phyloP scores from a whole-genome alignment of 768 basidiomycete species.

The Boletus pseudopeckii region DNA sequence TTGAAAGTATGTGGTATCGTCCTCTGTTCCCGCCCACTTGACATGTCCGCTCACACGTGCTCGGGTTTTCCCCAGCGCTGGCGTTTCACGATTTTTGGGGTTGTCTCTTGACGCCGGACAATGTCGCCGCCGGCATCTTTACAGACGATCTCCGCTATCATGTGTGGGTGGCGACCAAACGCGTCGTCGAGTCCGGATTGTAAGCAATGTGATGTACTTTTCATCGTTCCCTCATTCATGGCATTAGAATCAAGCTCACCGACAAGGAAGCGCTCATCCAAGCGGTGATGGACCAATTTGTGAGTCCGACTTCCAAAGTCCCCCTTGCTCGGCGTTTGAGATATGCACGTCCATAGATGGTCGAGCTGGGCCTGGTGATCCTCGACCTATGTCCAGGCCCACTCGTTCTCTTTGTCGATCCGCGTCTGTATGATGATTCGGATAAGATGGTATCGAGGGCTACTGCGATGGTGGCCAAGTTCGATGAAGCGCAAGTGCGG shows the following conservation, averaged over 20 bases:
- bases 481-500: slow-evolving; percentile 38
- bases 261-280: slow-evolving; percentile 16
- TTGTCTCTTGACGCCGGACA: slow-evolving; percentile 34
- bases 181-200: slow-evolving; percentile 28
- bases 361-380: slow-evolving; percentile 46
- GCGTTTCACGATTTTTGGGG: slow-evolving; percentile 34
- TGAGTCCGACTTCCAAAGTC: slow-evolving; percentile 17
- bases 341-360: slow-evolving; percentile 36
- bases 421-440: slow-evolving; percentile 38
- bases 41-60: background rate
- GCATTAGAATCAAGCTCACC: slow-evolving; percentile 9
- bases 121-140: slow-evolving; percentile 23
- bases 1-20: slow-evolving; percentile 41
- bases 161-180: slow-evolving; percentile 33
- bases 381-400: slow-evolving; percentile 44
- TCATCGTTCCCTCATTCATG: background rate
- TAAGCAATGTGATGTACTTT: background rate
- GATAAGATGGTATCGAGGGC: slow-evolving; percentile 43
- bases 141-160: slow-evolving; percentile 32
- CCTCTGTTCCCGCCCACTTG: too few species aligned
- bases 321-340: background rate
- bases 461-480: slow-evolving; percentile 37
- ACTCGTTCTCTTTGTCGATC: slow-evolving; percentile 51
- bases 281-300: slow-evolving; percentile 30
- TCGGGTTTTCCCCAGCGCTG: slow-evolving; percentile 22